Percentiles rank a stretch among this genome's conserved stretches.
Evolutionary conservation across 768 basidiomycete species (phyloP).

Genomic region (Mycena chlorophos): DNA sequence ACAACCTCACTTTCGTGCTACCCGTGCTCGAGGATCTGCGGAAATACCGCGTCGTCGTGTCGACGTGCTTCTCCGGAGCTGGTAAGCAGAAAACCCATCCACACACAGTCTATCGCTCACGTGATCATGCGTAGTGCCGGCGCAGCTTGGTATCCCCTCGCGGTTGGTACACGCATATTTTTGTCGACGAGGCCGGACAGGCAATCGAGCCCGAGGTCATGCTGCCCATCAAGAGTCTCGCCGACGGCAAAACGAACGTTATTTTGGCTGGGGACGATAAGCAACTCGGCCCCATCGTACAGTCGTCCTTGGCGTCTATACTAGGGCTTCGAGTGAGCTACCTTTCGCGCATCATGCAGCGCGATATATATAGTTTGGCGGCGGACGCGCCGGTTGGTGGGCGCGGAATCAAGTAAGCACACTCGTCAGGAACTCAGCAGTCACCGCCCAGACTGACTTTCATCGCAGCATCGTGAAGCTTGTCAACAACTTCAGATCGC

Average conservation of each 20-base stretch:
- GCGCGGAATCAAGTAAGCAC: constrained; percentile 42
- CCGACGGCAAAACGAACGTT: constrained; percentile 47
- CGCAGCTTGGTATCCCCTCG: constrained; percentile 47
- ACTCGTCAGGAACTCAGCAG: too few relatives aligned
- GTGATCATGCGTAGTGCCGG: too few relatives aligned
- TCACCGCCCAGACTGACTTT: background rate
- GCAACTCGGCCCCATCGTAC: constrained; percentile 61
- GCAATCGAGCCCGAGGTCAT: constrained; percentile 61
- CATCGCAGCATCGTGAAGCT: constrained; percentile 54
- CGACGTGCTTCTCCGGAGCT: constrained; percentile 57
- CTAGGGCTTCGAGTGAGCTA: constrained; percentile 56
- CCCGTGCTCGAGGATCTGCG: constrained; percentile 41
- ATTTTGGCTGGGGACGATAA: constrained; percentile 62
- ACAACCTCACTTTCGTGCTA: constrained; percentile 44
- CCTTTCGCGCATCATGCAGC: constrained; percentile 49
- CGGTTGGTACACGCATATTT: constrained; percentile 62
- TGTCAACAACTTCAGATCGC: constrained; percentile 59
- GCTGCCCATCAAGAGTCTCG: constrained; percentile 54
- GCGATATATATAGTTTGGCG: constrained; percentile 34
- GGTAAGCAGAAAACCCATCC: too few relatives aligned
- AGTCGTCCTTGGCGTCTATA: constrained; percentile 45
- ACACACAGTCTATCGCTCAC: too few relatives aligned
- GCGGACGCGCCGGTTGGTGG: constrained; percentile 31
- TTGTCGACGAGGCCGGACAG: constrained; percentile 68
- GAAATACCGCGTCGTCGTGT: constrained; percentile 53